phyloP scores from a whole-genome alignment of 2,329 filamentous ascomycete genomes.

The Aspergillus terreus region DNA sequence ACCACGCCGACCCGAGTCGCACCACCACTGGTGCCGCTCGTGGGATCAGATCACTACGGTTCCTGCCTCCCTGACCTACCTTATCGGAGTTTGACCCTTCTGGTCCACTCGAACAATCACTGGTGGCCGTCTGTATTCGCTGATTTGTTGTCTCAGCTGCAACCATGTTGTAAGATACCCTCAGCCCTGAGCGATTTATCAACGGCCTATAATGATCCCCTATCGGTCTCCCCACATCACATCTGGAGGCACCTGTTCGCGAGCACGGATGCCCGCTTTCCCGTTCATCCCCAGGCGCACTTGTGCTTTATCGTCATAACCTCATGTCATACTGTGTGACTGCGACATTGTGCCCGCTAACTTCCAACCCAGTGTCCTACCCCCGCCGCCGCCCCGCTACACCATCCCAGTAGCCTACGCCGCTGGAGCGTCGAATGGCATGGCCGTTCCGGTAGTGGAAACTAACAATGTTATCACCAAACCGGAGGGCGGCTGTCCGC shows the following conservation, averaged over 20 bases:
- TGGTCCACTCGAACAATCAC: constrained; percentile 3
- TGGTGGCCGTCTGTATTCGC: background rate
- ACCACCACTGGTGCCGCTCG: constrained; percentile 12
- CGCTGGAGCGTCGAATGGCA: constrained; percentile 64
- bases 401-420: constrained; percentile 69
- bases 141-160: constrained; percentile 5
- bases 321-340: constrained; percentile 6
- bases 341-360: constrained; percentile 14
- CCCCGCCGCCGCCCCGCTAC: constrained; percentile 81
- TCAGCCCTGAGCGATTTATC: background rate
- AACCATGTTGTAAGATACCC: constrained; percentile 23
- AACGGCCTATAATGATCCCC: background rate
- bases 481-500: constrained; percentile 79
- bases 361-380: constrained; percentile 62
- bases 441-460: constrained; percentile 75
- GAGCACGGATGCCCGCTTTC: background rate
- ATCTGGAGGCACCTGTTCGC: background rate
- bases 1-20: constrained; percentile 7
- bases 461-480: constrained; percentile 86
- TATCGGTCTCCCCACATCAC: background rate
- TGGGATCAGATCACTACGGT: constrained; percentile 7
- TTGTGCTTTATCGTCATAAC: background rate
- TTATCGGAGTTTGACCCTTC: no score
- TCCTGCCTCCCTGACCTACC: background rate
- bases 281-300: background rate